These are phyloP conservation scores for Monoraphidium neglectum DNA, from an alignment of 139 green algal species.

Conservation along the genomic window DNA sequence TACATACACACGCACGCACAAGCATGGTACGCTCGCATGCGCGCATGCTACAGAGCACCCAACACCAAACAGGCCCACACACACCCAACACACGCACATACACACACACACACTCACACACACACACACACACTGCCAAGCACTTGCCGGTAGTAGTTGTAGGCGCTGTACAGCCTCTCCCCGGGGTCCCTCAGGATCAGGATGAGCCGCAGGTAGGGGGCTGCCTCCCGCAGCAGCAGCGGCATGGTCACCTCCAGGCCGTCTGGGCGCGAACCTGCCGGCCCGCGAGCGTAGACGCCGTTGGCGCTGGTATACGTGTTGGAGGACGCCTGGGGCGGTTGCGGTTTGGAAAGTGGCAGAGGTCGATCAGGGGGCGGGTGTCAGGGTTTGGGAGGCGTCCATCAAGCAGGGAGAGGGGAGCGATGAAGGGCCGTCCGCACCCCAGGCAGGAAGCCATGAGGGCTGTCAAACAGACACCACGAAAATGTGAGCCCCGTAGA, in stretches of 20 bases:
- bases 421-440: no score
- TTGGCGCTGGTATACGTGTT: constrained; percentile 61
- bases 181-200: constrained; percentile 62
- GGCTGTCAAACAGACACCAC: no score
- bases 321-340: constrained; percentile 55
- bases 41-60: no score
- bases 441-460: no score
- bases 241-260: constrained; percentile 54
- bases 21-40: no score
- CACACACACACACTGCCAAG: neutral
- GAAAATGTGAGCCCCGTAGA: no score
- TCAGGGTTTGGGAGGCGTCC: no score
- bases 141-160: constrained; percentile 57
- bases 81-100: neutral
- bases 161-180: constrained; percentile 55
- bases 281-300: constrained; percentile 46
- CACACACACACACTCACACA: neutral
- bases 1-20: no score
- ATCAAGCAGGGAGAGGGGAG: no score
- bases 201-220: constrained; percentile 54
- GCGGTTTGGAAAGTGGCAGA: no score
- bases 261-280: neutral
- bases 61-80: no score
- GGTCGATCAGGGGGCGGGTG: no score
- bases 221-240: constrained; percentile 52